Evolutionary conservation across 2,329 filamentous ascomycete genomes (phyloP).

Genomic region (Venturia oleaginea): DNA sequence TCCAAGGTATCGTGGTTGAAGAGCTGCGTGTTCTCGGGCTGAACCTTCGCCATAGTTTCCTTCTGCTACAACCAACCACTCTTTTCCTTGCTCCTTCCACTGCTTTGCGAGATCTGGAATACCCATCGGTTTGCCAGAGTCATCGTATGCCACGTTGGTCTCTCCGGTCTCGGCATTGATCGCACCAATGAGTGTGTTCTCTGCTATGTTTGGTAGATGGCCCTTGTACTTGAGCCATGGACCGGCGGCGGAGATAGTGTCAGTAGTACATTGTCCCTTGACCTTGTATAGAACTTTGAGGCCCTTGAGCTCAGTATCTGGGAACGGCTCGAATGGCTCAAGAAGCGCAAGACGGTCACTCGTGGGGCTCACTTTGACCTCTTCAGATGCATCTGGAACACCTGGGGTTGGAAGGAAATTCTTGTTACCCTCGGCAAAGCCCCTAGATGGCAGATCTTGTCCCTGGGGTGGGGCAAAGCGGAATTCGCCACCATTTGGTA

Average conservation of each 20-base stretch:
- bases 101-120: conserved; percentile 80
- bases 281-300: conserved; percentile 92
- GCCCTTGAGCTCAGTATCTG: conserved; percentile 60
- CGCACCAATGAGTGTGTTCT: conserved; percentile 94
- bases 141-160: conserved; percentile 85
- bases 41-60: conserved; percentile 95
- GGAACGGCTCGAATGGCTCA: conserved; percentile 83
- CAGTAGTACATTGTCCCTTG: conserved; percentile 94
- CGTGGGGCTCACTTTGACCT: conserved; percentile 73
- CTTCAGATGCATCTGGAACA: conserved; percentile 58
- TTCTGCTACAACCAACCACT: conserved; percentile 93
- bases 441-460: conserved; percentile 53
- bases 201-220: conserved; percentile 93
- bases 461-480: conserved; percentile 68
- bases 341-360: conserved; percentile 85
- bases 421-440: conserved; percentile 73
- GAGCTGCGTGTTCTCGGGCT: conserved; percentile 78
- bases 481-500: conserved; percentile 73
- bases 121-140: conserved; percentile 61
- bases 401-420: conserved; percentile 65
- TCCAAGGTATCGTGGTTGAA: conserved; percentile 86
- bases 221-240: conserved; percentile 99
- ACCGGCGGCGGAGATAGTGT: conserved; percentile 94
- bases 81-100: conserved; percentile 66
- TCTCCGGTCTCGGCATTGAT: conserved; percentile 87